Evolutionary conservation across 2,329 filamentous ascomycete genomes (phyloP).

Genomic region (Colletotrichum camelliae): DNA sequence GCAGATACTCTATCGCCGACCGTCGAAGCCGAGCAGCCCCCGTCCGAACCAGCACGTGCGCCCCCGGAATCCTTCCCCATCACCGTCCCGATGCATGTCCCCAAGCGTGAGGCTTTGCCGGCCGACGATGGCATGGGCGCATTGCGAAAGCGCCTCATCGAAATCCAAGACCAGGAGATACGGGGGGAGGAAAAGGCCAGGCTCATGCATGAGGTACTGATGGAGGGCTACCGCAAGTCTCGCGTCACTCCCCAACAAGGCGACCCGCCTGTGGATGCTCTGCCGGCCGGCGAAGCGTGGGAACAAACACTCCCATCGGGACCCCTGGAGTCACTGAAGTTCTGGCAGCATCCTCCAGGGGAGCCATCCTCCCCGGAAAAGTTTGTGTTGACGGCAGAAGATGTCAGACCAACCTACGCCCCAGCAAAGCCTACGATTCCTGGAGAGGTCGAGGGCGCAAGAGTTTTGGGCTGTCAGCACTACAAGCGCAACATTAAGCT

Average conservation of each 20-base stretch:
- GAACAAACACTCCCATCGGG: slow-evolving; percentile 49
- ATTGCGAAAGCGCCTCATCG: slow-evolving; percentile 70
- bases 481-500: slow-evolving; percentile 96
- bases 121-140: slow-evolving; percentile 81
- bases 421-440: slow-evolving; percentile 54
- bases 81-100: not conserved
- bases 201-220: slow-evolving; percentile 73
- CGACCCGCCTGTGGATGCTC: slow-evolving; percentile 1
- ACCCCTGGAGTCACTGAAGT: slow-evolving; percentile 60
- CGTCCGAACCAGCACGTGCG: slow-evolving; percentile 17
- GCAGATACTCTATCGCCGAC: slow-evolving; percentile 38
- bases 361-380: slow-evolving; percentile 44
- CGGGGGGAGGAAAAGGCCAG: slow-evolving; percentile 70
- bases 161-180: slow-evolving; percentile 68
- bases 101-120: slow-evolving; percentile 51
- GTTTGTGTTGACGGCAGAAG: slow-evolving; percentile 61
- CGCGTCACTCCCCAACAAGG: slow-evolving; percentile 18
- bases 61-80: not conserved
- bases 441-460: slow-evolving; percentile 47
- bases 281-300: slow-evolving; percentile 26
- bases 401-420: slow-evolving; percentile 72
- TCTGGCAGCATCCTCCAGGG: slow-evolving; percentile 58
- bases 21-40: slow-evolving; percentile 7
- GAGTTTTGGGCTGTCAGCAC: slow-evolving; percentile 79
- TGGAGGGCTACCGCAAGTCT: slow-evolving; percentile 66